phyloP scores from a whole-genome alignment of 2,329 filamentous ascomycete species.

The Beauveria sp. region DNA sequence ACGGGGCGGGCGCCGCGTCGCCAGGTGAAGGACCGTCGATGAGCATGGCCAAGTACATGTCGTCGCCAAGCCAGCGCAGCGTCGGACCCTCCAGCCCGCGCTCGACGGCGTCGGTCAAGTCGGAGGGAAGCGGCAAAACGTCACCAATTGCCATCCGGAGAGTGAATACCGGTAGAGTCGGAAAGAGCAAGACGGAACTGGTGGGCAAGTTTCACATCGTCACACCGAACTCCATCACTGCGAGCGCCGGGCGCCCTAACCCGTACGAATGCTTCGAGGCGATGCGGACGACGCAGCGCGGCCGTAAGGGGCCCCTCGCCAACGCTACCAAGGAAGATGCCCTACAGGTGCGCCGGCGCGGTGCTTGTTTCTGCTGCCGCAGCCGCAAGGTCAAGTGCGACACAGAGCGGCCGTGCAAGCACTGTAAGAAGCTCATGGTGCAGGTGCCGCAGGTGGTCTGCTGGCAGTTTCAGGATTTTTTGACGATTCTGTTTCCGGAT shows the following conservation, averaged over 20 bases:
- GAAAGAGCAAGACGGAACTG: conserved; percentile 34
- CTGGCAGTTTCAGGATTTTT: conserved; percentile 52
- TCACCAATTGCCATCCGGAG: conserved; percentile 30
- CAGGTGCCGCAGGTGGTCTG: conserved; percentile 47
- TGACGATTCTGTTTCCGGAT: conserved; percentile 42
- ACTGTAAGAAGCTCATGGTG: conserved; percentile 44
- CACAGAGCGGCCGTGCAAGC: conserved; percentile 46
- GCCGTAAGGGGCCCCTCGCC: conserved; percentile 48
- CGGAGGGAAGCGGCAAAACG: conserved; percentile 19
- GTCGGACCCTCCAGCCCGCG: conserved; percentile 23
- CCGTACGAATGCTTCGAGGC: conserved; percentile 49
- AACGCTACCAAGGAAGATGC: conserved; percentile 47
- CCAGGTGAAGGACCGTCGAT: not conserved
- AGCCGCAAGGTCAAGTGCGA: conserved; percentile 53
- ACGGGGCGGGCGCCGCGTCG: not conserved
- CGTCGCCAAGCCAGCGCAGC: conserved; percentile 23
- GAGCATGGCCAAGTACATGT: conserved; percentile 16
- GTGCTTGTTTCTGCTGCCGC: conserved; percentile 53
- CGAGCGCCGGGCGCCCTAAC: conserved; percentile 42
- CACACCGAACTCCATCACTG: conserved; percentile 45
- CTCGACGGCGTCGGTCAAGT: conserved; percentile 21
- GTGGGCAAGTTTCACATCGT: conserved; percentile 46
- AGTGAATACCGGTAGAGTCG: conserved; percentile 35
- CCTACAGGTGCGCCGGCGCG: conserved; percentile 43
- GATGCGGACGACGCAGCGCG: conserved; percentile 43